Percentiles rank a stretch among this genome's conserved stretches.
Evolutionary conservation across 2,329 filamentous ascomycete genomes (phyloP).

Genomic region (Colletotrichum acutatum): DNA sequence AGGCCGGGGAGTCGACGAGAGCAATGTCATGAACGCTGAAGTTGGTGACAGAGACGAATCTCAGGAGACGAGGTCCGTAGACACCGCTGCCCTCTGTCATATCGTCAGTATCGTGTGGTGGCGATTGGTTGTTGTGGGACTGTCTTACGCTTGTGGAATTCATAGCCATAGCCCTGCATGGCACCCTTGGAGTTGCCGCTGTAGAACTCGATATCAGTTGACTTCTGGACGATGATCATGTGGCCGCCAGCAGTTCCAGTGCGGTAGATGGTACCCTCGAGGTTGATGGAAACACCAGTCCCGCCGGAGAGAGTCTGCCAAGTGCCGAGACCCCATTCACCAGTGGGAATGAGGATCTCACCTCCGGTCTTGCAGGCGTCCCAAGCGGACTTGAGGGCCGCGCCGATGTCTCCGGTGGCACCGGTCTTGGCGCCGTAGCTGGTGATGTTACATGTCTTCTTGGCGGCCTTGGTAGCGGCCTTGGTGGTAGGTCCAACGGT

Average conservation of each 20-base stretch:
- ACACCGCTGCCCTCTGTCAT: slow-evolving; percentile 19
- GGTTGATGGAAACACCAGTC: slow-evolving; percentile 57
- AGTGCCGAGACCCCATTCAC: slow-evolving; percentile 57
- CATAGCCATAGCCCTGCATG: slow-evolving; percentile 59
- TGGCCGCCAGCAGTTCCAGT: slow-evolving; percentile 37
- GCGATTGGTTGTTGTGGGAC: background rate
- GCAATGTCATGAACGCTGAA: slow-evolving; percentile 61
- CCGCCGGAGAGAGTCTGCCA: slow-evolving; percentile 59
- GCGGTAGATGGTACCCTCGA: slow-evolving; percentile 51
- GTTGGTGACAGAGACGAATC: slow-evolving; percentile 54
- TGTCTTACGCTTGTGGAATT: slow-evolving; percentile 49
- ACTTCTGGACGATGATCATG: slow-evolving; percentile 35
- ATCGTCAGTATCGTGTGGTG: background rate
- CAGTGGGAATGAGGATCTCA: slow-evolving; percentile 58
- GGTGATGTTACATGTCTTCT: slow-evolving; percentile 58
- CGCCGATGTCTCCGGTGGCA: slow-evolving; percentile 54
- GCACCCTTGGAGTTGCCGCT: slow-evolving; percentile 54
- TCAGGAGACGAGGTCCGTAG: slow-evolving; percentile 52
- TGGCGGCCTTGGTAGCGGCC: slow-evolving; percentile 40
- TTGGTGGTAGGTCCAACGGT: slow-evolving; percentile 42
- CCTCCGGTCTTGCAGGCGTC: slow-evolving; percentile 58
- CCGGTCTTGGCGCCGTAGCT: slow-evolving; percentile 61
- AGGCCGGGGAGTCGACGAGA: slow-evolving; percentile 59
- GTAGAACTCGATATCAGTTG: slow-evolving; percentile 58
- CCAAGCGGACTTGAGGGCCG: slow-evolving; percentile 42